These are phyloP conservation scores for Pseudognaphalium luteoalbum DNA, from an alignment of 129 eudicot genomes.

Conservation along the genomic window DNA sequence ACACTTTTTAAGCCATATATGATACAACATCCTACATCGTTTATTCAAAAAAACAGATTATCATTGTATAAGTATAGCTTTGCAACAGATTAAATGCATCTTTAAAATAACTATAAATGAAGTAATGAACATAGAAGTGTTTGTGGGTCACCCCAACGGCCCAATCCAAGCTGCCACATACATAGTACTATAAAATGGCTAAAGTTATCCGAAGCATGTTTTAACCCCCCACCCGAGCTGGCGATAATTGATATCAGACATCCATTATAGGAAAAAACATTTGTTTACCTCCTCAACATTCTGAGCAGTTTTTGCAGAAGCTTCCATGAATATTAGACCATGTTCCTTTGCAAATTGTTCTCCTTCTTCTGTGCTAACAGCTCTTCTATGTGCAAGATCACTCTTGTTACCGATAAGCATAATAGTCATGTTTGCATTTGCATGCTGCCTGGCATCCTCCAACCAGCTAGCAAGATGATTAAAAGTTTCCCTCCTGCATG, in stretches of 20 bases:
- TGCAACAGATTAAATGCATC: not conserved
- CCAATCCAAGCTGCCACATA: not conserved
- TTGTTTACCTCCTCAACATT: slow-evolving; percentile 80
- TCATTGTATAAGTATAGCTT: too few species aligned
- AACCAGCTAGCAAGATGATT: slow-evolving; percentile 96
- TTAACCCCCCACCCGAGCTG: not conserved
- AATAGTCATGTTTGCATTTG: slow-evolving; percentile 90
- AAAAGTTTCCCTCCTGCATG: slow-evolving; percentile 83
- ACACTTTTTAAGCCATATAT: too few species aligned
- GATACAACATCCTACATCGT: too few species aligned
- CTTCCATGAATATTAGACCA: slow-evolving; percentile 87
- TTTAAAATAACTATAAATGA: too few species aligned
- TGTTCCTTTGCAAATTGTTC: slow-evolving; percentile 91
- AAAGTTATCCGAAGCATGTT: not conserved
- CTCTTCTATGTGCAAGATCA: slow-evolving; percentile 88
- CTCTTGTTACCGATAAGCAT: slow-evolving; percentile 89
- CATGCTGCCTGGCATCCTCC: slow-evolving; percentile 92
- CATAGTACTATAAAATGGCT: not conserved
- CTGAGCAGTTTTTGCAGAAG: slow-evolving; percentile 91
- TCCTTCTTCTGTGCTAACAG: slow-evolving; percentile 95
- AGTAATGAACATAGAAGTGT: not conserved
- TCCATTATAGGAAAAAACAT: not conserved
- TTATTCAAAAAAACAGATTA: too few species aligned
- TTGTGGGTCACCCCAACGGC: not conserved
- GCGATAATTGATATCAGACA: not conserved